phyloP scores from a whole-genome alignment of 768 basidiomycete genomes.

The Crucibulum laeve region DNA sequence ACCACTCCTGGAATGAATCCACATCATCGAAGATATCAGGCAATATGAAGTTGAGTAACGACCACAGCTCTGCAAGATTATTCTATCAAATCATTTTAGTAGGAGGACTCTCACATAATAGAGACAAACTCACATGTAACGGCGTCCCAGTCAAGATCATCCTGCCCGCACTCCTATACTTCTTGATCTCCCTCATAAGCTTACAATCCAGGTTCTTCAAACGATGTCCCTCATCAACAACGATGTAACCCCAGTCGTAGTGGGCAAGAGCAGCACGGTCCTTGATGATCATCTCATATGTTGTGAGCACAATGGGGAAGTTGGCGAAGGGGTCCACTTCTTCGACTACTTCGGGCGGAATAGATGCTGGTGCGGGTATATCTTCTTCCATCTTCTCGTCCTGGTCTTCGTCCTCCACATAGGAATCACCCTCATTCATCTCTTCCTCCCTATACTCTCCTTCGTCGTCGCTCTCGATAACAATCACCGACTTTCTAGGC shows the following conservation, averaged over 20 bases:
- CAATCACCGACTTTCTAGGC: slow-evolving; percentile 13
- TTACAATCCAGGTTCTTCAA: slow-evolving; percentile 93
- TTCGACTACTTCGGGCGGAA: slow-evolving; percentile 11
- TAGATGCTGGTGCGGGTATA: not conserved
- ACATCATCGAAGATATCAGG: slow-evolving; percentile 92
- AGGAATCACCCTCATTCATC: slow-evolving; percentile 11
- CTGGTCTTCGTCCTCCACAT: too few relatives aligned
- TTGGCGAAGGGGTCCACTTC: slow-evolving; percentile 13
- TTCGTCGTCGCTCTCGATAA: slow-evolving; percentile 14
- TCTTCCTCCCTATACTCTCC: slow-evolving; percentile 16
- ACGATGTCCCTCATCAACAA: slow-evolving; percentile 94
- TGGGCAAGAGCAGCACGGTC: slow-evolving; percentile 59
- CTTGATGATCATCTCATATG: slow-evolving; percentile 90
- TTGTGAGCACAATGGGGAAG: slow-evolving; percentile 86
- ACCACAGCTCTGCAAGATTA: slow-evolving; percentile 93
- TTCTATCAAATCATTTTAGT: slow-evolving; percentile 59
- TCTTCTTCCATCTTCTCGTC: too few relatives aligned
- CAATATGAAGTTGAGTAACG: slow-evolving; percentile 91
- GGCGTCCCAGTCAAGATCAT: slow-evolving; percentile 97
- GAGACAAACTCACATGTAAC: slow-evolving; percentile 62
- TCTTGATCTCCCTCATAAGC: slow-evolving; percentile 87
- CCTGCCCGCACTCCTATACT: slow-evolving; percentile 76
- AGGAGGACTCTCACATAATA: not conserved
- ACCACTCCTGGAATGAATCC: slow-evolving; percentile 90
- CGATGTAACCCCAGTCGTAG: slow-evolving; percentile 86